These are phyloP conservation scores for Begonia fuchsioides DNA, from an alignment of 306 rosid genomes.

Conservation along the genomic window DNA sequence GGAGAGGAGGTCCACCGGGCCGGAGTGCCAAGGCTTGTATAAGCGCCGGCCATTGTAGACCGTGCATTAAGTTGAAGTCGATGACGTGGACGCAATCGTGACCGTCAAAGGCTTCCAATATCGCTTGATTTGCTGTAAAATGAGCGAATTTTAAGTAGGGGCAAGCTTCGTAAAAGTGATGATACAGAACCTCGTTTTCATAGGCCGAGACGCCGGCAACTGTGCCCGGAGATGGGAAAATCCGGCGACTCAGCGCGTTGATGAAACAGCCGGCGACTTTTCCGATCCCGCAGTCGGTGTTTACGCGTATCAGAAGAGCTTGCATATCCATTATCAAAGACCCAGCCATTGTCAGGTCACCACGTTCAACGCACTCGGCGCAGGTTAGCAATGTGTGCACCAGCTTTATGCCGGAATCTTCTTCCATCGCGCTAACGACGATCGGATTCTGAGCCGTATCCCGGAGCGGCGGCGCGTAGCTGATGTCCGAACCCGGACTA, in stretches of 20 bases:
- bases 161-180: slow-evolving; percentile 73
- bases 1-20: slow-evolving; percentile 70
- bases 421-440: slow-evolving; percentile 43
- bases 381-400: slow-evolving; percentile 74
- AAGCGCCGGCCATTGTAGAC: slow-evolving; percentile 84
- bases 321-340: slow-evolving; percentile 77
- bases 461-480: slow-evolving; percentile 13
- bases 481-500: slow-evolving; percentile 16
- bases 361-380: slow-evolving; percentile 68
- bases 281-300: slow-evolving; percentile 63
- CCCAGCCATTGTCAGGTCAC: slow-evolving; percentile 49
- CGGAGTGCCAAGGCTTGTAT: slow-evolving; percentile 80
- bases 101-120: slow-evolving; percentile 66
- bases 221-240: slow-evolving; percentile 18
- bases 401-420: slow-evolving; percentile 69
- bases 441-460: slow-evolving; percentile 14
- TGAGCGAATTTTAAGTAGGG: slow-evolving; percentile 90
- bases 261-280: slow-evolving; percentile 81
- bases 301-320: slow-evolving; percentile 32
- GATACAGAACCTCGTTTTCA: slow-evolving; percentile 53
- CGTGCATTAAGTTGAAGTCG: slow-evolving; percentile 85
- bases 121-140: slow-evolving; percentile 89
- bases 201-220: slow-evolving; percentile 12
- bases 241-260: slow-evolving; percentile 62
- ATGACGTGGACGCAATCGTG: slow-evolving; percentile 83